Evolutionary conservation across 441 rosid species (phyloP).

Genomic region (Gossypium gossypioides): DNA sequence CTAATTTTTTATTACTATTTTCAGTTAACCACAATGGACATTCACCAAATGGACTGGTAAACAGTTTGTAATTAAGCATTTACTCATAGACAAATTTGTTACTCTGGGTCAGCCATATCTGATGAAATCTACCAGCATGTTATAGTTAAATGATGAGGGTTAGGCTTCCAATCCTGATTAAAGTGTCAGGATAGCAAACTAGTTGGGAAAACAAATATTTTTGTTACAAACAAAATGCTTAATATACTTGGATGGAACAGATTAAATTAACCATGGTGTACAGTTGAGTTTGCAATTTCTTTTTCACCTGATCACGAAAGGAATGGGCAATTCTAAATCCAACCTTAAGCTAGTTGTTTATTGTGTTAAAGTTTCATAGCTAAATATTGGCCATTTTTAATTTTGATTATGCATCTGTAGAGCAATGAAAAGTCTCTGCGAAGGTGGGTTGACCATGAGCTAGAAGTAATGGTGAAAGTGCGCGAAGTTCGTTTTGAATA

Average conservation of each 20-base stretch:
- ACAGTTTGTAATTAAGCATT: slow-evolving; percentile 7
- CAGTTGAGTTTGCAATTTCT: background rate
- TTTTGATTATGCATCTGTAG: slow-evolving; percentile 21
- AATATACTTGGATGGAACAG: background rate
- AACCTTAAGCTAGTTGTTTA: slow-evolving; percentile 1
- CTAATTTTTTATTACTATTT: slow-evolving; percentile 22
- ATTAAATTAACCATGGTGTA: background rate
- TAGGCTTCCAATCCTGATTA: slow-evolving; percentile 11
- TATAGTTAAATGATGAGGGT: slow-evolving; percentile 2
- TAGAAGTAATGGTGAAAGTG: slow-evolving; percentile 47
- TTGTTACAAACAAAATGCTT: background rate
- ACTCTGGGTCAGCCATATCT: background rate
- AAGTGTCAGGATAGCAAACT: slow-evolving; percentile 1
- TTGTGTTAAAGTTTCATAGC: slow-evolving; percentile 3
- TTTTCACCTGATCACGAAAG: background rate
- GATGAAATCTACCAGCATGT: slow-evolving; percentile 1
- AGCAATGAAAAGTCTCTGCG: slow-evolving; percentile 41
- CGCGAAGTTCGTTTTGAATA: slow-evolving; percentile 51
- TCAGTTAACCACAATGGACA: slow-evolving; percentile 52
- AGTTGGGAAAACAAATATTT: background rate
- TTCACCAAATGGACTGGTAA: slow-evolving; percentile 49
- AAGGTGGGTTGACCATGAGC: slow-evolving; percentile 53
- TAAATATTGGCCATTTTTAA: slow-evolving; percentile 8
- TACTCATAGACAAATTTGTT: background rate
- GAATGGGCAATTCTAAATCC: background rate